Evolutionary conservation across 805 yeast genomes (phyloP).

Genomic region (Cyberlindnera misumaiensis): DNA sequence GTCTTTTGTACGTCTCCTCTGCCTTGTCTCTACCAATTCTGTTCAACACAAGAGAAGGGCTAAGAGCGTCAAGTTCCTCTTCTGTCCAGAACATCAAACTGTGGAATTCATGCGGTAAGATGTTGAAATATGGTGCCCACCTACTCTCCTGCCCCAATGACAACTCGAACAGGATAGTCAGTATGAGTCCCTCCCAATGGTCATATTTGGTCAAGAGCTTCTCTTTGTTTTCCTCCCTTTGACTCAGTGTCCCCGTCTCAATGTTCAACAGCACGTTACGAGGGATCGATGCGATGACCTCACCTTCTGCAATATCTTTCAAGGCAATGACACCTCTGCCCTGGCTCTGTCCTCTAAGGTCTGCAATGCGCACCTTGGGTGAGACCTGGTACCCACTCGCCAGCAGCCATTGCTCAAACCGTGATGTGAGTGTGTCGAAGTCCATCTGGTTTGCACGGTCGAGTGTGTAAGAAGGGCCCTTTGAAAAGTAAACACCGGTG

Average conservation of each 20-base stretch:
- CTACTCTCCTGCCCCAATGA: conserved; percentile 37
- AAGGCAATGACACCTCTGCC: conserved; percentile 76
- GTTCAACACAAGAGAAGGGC: conserved; percentile 64
- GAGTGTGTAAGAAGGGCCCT: too few relatives aligned
- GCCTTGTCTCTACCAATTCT: conserved; percentile 72
- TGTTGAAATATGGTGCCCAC: conserved; percentile 68
- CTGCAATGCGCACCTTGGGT: conserved; percentile 51
- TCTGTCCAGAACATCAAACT: conserved; percentile 78
- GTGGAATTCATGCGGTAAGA: conserved; percentile 59
- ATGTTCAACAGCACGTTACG: conserved; percentile 48
- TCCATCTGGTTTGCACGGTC: conserved; percentile 6
- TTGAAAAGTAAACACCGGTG: too few relatives aligned
- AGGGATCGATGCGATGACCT: conserved; percentile 65
- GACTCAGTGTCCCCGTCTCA: conserved; percentile 43
- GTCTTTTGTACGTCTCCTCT: conserved; percentile 45
- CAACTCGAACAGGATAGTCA: conserved; percentile 59
- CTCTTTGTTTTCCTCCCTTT: conserved; percentile 27
- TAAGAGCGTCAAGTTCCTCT: conserved; percentile 45
- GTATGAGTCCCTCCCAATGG: conserved; percentile 76
- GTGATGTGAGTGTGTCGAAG: conserved; percentile 27
- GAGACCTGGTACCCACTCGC: conserved; percentile 41
- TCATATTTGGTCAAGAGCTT: conserved; percentile 35
- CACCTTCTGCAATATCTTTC: conserved; percentile 54
- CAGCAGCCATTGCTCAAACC: conserved; percentile 40
- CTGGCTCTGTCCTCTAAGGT: conserved; percentile 49